Evolutionary conservation across 1,284 basidiomycete species (phyloP).

Genomic region (Fereydounia khargensis): DNA sequence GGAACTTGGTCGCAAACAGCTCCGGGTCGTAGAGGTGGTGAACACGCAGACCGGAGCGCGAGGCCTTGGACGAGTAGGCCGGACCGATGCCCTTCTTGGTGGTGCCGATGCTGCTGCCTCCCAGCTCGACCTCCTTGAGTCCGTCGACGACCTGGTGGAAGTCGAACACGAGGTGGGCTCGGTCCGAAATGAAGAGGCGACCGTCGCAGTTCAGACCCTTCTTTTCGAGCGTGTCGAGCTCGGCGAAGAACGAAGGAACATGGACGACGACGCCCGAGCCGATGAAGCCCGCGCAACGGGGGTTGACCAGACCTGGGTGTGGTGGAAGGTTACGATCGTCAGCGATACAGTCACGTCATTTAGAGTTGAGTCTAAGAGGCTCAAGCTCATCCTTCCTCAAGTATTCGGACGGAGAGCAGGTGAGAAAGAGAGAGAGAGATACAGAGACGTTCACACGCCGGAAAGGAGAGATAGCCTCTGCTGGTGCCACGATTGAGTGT

Average conservation of each 20-base stretch:
- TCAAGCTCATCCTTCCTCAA: no score
- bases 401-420: no score
- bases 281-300: slow-evolving; percentile 80
- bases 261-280: slow-evolving; percentile 94
- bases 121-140: slow-evolving; percentile 94
- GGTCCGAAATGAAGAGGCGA: slow-evolving; percentile 88
- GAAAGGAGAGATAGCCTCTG: no score
- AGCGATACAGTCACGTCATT: no score
- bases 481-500: no score
- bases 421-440: no score
- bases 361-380: no score
- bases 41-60: slow-evolving; percentile 88
- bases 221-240: slow-evolving; percentile 79
- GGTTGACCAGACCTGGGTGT: slow-evolving; percentile 90
- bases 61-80: slow-evolving; percentile 96
- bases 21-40: slow-evolving; percentile 92
- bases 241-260: slow-evolving; percentile 88
- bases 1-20: slow-evolving; percentile 85
- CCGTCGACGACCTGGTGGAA: slow-evolving; percentile 99
- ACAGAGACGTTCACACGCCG: no score
- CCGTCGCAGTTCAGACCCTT: slow-evolving; percentile 78
- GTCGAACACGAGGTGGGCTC: slow-evolving; percentile 94
- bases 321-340: neutral
- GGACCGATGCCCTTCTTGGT: slow-evolving; percentile 98
- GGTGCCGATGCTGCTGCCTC: slow-evolving; percentile 86